Conservation (phyloP, 176 grass and related monocot species). For the Themeda triandra region DNA sequence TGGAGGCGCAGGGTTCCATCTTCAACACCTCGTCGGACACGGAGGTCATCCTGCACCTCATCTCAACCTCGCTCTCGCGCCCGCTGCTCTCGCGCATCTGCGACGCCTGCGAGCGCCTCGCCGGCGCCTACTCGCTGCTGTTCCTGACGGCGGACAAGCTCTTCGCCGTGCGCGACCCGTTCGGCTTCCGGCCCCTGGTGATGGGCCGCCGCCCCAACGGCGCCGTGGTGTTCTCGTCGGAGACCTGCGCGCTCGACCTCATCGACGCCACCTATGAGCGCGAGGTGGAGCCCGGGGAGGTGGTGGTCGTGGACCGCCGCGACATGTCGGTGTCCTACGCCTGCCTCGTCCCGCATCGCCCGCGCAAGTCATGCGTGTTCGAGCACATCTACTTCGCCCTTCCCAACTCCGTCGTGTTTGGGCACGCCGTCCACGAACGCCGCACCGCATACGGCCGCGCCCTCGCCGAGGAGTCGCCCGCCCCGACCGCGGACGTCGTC, state of each 20-base stretch:
- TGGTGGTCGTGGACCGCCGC: slow-evolving; percentile 64
- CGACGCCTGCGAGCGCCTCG: slow-evolving; percentile 70
- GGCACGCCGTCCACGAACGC: slow-evolving; percentile 65
- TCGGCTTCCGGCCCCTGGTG: slow-evolving; percentile 86
- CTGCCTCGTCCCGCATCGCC: slow-evolving; percentile 68
- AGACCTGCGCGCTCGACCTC: slow-evolving; percentile 93
- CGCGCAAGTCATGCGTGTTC: slow-evolving; percentile 82
- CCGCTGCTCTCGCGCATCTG: slow-evolving; percentile 74
- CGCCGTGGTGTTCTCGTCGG: slow-evolving; percentile 81
- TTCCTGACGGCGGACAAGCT: slow-evolving; percentile 82
- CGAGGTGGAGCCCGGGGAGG: slow-evolving; percentile 84
- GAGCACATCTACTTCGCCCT: slow-evolving; percentile 95
- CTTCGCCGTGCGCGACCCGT: slow-evolving; percentile 78
- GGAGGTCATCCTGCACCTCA: slow-evolving; percentile 96
- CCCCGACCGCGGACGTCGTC: slow-evolving; percentile 70
- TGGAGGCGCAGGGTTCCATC: slow-evolving; percentile 84
- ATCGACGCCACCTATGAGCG: slow-evolving; percentile 73
- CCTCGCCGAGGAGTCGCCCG: slow-evolving; percentile 87
- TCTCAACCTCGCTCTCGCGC: slow-evolving; percentile 72
- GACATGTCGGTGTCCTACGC: slow-evolving; percentile 66
- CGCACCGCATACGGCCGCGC: slow-evolving; percentile 72
- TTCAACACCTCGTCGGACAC: slow-evolving; percentile 94
- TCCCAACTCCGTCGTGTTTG: slow-evolving; percentile 80
- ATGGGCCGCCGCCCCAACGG: slow-evolving; percentile 79
- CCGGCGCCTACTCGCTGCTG: slow-evolving; percentile 82